Base-by-base conservation (phyloP, 2,329 filamentous ascomycete genomes). In the Acephala macrosclerotiorum region DNA sequence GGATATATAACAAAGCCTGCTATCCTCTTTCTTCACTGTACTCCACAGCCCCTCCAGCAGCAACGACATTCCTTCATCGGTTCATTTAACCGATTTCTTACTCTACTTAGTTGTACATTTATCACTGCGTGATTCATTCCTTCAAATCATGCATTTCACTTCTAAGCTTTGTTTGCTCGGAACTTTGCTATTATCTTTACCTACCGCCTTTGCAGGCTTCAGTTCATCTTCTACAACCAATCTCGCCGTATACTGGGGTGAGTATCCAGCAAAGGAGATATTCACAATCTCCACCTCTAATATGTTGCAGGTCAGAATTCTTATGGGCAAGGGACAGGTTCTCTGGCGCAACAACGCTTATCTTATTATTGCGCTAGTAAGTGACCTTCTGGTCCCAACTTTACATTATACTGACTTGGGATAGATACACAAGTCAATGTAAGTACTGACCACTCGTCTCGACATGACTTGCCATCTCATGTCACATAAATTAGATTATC, bases 161-260 rank as follows among this genome's bases (percentile, higher is more conserved):
- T 53, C 49, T 53, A 14, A 16, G 18, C 49, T 53, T 33, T 14
- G 49, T 25, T 53, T 53, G 25, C 25, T 53, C 7, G 49, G 49
- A 53, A 33, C 25, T 25, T 53, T 53, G 18, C 49, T 53, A 14
- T 7, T 33, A 29, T 53, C 16, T 33, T n/a, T 51, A 26, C 49
- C 51, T 5, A 12, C 47, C 16, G 77, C 72, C 12, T 72, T 77
- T 69, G 81, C 80, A 18, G 78, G 76, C 26, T 77, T 87, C 70
- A 77, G 82, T 66, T 66, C 84, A 4, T 73, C 72, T n/a, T 80
- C 82, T 1, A 71, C 74, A 1, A 80, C 76, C 58, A 91, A 90
- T 71, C 74, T 91, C 61, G 88, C 85, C 29, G 81, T 91, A 1
- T 92, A 92, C 76, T 92, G 89, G 89, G 89, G 88, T 80, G 77